Evolutionary conservation across 306 rosid species (phyloP).

Genomic region (Elaeagnus macrophylla): DNA sequence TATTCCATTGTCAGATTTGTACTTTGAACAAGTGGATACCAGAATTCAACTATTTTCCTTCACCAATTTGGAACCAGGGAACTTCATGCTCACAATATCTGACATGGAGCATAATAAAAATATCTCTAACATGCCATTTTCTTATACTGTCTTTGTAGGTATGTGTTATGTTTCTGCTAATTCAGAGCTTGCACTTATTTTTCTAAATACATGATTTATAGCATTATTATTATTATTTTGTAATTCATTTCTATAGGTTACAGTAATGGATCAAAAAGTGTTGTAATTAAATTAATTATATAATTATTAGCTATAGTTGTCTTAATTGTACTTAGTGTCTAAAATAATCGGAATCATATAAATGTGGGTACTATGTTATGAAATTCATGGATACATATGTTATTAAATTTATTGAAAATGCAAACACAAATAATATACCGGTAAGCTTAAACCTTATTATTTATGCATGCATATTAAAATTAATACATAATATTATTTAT

Average conservation of each 20-base stretch:
- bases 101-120: constrained; percentile 51
- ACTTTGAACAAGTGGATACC: constrained; percentile 50
- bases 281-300: no score
- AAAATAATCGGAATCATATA: no score
- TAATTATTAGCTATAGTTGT: no score
- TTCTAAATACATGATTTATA: neutral
- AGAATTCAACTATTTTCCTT: constrained; percentile 76
- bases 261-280: constrained; percentile 64
- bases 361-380: no score
- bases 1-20: constrained; percentile 62
- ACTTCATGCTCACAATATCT: constrained; percentile 57
- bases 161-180: constrained; percentile 11
- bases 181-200: neutral
- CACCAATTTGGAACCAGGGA: constrained; percentile 66
- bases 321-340: no score
- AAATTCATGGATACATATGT: no score
- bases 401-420: no score
- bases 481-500: no score
- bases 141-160: constrained; percentile 63
- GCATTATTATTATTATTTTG: neutral
- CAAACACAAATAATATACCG: no score
- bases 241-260: constrained; percentile 41
- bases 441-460: no score
- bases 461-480: no score
- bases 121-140: constrained; percentile 68